phyloP scores from a whole-genome alignment of 345 rosid species.

The Cardamine occulta region DNA sequence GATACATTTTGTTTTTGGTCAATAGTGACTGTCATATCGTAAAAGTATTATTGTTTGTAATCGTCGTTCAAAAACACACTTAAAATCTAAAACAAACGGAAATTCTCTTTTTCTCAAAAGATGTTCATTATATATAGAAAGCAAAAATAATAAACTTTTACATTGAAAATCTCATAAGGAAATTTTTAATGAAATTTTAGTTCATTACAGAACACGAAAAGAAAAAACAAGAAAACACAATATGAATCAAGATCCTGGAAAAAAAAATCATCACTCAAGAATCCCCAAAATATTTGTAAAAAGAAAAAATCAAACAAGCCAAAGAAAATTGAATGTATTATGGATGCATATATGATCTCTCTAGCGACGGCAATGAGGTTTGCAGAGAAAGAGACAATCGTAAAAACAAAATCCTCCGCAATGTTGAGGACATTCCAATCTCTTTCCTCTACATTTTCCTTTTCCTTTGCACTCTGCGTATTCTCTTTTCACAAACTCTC shows the following conservation, averaged over 20 bases:
- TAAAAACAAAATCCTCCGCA: slow-evolving; percentile 74
- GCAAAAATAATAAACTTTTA: background rate
- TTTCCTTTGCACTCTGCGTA: slow-evolving; percentile 57
- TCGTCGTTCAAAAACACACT: no score
- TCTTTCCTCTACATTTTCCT: slow-evolving; percentile 63
- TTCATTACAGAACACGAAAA: background rate
- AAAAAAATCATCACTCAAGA: background rate
- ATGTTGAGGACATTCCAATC: slow-evolving; percentile 68
- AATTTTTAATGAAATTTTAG: background rate
- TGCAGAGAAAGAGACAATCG: slow-evolving; percentile 67
- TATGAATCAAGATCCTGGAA: background rate
- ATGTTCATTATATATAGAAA: slow-evolving; percentile 26
- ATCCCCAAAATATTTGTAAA: background rate
- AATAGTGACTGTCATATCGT: background rate
- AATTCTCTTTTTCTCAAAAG: background rate
- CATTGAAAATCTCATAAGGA: background rate
- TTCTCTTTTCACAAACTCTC: slow-evolving; percentile 55
- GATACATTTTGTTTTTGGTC: background rate
- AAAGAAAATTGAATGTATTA: background rate
- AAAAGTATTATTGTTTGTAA: background rate
- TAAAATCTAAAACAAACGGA: background rate
- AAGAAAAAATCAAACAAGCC: slow-evolving; percentile 11
- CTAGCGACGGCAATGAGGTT: slow-evolving; percentile 64
- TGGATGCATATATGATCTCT: background rate
- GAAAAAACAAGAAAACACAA: background rate